Conservation (phyloP, 768 basidiomycete species). For the Obba rivulosa region DNA sequence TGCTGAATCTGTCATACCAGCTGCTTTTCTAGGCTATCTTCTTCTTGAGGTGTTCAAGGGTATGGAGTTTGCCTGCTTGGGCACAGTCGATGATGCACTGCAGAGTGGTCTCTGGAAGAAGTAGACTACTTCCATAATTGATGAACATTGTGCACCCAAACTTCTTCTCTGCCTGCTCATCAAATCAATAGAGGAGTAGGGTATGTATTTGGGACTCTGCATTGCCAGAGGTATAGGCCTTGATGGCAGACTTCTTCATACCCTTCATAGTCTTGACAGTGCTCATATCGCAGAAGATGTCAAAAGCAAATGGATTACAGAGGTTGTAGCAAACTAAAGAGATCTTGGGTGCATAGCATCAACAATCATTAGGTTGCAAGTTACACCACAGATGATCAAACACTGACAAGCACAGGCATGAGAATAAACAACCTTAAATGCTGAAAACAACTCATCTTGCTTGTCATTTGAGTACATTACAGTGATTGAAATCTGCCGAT, state of each 20-base stretch:
- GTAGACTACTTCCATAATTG: conserved; percentile 13
- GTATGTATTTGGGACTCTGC: conserved; percentile 4
- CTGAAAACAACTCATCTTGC: conserved; percentile 3
- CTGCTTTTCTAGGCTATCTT: conserved; percentile 8
- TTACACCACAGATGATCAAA: conserved; percentile 12
- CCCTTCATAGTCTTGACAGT: background rate
- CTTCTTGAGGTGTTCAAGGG: conserved; percentile 7
- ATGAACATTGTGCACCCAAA: conserved; percentile 5
- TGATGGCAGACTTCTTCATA: conserved; percentile 6
- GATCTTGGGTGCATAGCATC: conserved; percentile 7
- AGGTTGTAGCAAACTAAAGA: conserved; percentile 21
- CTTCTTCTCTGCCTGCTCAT: background rate
- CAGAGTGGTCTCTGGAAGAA: conserved; percentile 19
- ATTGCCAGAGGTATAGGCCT: background rate
- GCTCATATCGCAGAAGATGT: background rate
- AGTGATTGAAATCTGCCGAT: conserved; percentile 13
- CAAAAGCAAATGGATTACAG: conserved; percentile 12
- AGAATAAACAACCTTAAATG: background rate
- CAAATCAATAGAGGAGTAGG: conserved; percentile 14
- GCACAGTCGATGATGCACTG: conserved; percentile 21
- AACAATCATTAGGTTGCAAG: conserved; percentile 7
- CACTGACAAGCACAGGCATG: conserved; percentile 1
- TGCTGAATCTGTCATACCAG: too few relatives aligned
- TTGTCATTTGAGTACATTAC: conserved; percentile 19
- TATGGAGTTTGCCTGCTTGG: conserved; percentile 17